Evolutionary conservation across 1,139 yeast species (phyloP).

Genomic region (Geotrichum armillariae): DNA sequence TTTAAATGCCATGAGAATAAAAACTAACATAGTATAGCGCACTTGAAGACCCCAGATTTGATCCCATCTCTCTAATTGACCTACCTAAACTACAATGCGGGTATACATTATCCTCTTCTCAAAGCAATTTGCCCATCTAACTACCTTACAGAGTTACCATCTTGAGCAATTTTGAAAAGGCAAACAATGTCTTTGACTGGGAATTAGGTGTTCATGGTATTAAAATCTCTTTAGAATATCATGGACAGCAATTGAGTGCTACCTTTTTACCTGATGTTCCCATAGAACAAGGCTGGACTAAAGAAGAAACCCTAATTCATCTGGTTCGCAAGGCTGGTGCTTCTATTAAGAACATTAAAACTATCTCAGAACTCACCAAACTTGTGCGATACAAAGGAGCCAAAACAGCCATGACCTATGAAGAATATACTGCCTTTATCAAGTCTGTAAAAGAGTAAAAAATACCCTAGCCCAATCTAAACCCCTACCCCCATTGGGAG

Average conservation of each 20-base stretch:
- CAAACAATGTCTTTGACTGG: slow-evolving; percentile 66
- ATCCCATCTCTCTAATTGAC: slow-evolving; percentile 61
- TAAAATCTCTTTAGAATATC: slow-evolving; percentile 49
- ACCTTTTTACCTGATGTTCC: slow-evolving; percentile 93
- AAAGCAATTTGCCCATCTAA: slow-evolving; percentile 26
- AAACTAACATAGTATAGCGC: slow-evolving; percentile 44
- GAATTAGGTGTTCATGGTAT: slow-evolving; percentile 80
- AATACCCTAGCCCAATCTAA: neutral
- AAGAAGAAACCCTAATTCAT: slow-evolving; percentile 65
- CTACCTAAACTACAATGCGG: slow-evolving; percentile 50
- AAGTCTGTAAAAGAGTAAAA: no score
- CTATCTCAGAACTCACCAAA: neutral
- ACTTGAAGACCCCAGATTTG: slow-evolving; percentile 72
- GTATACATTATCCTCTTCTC: slow-evolving; percentile 19
- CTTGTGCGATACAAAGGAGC: slow-evolving; percentile 38
- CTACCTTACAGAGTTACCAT: slow-evolving; percentile 56
- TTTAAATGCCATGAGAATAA: no score
- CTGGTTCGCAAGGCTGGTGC: slow-evolving; percentile 72
- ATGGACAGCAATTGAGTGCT: slow-evolving; percentile 49
- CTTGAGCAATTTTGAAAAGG: slow-evolving; percentile 58
- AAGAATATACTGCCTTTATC: slow-evolving; percentile 29
- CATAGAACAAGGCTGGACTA: slow-evolving; percentile 82
- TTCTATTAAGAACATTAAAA: neutral
- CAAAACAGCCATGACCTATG: slow-evolving; percentile 33
- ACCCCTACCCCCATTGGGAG: slow-evolving; percentile 14